phyloP scores from a whole-genome alignment of 2,329 filamentous ascomycete genomes.

The Sclerotinia glacialis region DNA sequence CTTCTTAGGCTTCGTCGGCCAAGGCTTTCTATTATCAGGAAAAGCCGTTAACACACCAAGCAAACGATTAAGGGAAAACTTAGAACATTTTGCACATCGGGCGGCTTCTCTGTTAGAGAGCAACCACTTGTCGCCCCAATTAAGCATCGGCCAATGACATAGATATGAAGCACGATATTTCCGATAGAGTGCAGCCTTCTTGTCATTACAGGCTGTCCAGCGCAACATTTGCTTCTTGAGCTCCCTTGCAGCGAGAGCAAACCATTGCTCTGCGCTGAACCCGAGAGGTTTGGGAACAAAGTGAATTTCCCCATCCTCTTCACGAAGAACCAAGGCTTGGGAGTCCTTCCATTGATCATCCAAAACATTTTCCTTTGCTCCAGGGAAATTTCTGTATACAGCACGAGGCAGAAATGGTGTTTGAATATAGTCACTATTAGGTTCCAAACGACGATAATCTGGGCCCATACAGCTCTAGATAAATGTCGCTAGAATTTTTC shows the following conservation, averaged over 20 bases:
- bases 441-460: neutral
- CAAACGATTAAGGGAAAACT: neutral
- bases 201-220: too few species aligned
- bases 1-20: too few species aligned
- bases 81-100: too few species aligned
- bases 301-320: neutral
- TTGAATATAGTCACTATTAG: neutral
- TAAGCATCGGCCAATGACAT: neutral
- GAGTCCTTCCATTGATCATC: neutral
- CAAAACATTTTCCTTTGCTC: neutral
- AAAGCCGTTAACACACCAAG: neutral
- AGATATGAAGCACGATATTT: neutral
- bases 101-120: neutral
- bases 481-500: neutral
- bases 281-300: neutral
- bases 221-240: neutral
- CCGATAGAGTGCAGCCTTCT: neutral
- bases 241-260: neutral
- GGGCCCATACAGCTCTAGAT: neutral
- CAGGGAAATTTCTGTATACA: neutral
- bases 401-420: neutral
- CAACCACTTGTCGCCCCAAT: neutral
- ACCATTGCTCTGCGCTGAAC: neutral
- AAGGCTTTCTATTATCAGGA: neutral
- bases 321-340: neutral